Evolutionary conservation across 2,329 filamentous ascomycete genomes (phyloP).

Genomic region (Botrytis elliptica): DNA sequence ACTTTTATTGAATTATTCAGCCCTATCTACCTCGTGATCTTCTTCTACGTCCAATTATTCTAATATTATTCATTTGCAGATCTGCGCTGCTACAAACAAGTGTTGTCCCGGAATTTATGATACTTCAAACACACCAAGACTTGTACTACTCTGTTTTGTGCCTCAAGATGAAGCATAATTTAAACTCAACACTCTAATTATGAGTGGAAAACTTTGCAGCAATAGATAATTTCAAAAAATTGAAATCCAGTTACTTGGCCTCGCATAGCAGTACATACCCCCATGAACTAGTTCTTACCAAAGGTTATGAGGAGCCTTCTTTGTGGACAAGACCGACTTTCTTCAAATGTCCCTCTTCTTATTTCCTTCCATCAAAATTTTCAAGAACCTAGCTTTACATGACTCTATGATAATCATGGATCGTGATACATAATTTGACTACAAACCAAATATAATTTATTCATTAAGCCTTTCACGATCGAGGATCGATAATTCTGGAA

Average conservation of each 20-base stretch:
- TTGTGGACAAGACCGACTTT: not conserved
- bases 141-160: not conserved
- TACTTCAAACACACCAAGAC: not conserved
- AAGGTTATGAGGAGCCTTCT: not conserved
- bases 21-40: accelerated
- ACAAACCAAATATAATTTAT: not conserved
- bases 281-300: not conserved
- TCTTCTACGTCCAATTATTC: not conserved
- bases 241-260: too few relatives aligned
- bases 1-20: too few relatives aligned
- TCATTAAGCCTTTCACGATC: not conserved
- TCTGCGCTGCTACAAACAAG: too few relatives aligned
- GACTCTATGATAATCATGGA: not conserved
- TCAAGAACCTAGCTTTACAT: not conserved
- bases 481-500: not conserved
- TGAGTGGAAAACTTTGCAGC: not conserved
- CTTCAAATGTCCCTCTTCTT: not conserved
- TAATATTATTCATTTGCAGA: not conserved
- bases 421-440: not conserved
- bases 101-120: not conserved
- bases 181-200: accelerated
- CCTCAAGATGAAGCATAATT: not conserved
- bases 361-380: not conserved
- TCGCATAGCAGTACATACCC: not conserved
- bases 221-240: accelerated